These are phyloP conservation scores for Nemania abortiva DNA, from an alignment of 2,329 filamentous ascomycete species.

Conservation along the genomic window DNA sequence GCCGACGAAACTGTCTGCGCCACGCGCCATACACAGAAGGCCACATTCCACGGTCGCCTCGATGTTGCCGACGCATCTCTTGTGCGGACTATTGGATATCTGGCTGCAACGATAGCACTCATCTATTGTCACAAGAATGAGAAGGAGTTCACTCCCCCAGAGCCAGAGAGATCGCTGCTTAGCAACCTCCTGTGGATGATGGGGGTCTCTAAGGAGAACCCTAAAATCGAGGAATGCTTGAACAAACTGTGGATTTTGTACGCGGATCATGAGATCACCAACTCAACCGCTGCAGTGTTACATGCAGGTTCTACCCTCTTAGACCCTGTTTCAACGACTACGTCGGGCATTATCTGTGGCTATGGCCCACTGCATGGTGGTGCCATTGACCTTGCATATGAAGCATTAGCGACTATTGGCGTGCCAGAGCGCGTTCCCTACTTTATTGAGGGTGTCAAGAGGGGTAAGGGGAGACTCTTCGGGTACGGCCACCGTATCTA, in stretches of 20 bases:
- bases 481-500: constrained; percentile 53
- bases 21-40: constrained; percentile 52
- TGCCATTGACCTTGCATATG: constrained; percentile 62
- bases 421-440: constrained; percentile 54
- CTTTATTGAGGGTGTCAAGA: constrained; percentile 57
- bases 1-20: constrained; percentile 50
- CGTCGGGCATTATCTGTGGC: constrained; percentile 55
- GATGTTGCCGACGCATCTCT: constrained; percentile 53
- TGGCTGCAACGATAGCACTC: constrained; percentile 53
- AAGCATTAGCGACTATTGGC: constrained; percentile 55
- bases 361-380: constrained; percentile 63
- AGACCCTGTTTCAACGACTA: constrained; percentile 58
- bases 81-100: constrained; percentile 53
- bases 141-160: constrained; percentile 52
- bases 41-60: constrained; percentile 54
- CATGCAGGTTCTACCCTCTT: constrained; percentile 61
- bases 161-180: constrained; percentile 51
- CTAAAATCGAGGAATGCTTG: constrained; percentile 49
- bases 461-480: constrained; percentile 56
- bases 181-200: constrained; percentile 63
- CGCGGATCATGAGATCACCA: constrained; percentile 63
- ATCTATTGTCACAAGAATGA: constrained; percentile 56
- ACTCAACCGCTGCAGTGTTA: constrained; percentile 60
- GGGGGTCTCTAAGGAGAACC: constrained; percentile 52
- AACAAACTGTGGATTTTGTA: constrained; percentile 58